Conservation (phyloP, 164 flowering plant species). For the Cinnamomum micranthum region DNA sequence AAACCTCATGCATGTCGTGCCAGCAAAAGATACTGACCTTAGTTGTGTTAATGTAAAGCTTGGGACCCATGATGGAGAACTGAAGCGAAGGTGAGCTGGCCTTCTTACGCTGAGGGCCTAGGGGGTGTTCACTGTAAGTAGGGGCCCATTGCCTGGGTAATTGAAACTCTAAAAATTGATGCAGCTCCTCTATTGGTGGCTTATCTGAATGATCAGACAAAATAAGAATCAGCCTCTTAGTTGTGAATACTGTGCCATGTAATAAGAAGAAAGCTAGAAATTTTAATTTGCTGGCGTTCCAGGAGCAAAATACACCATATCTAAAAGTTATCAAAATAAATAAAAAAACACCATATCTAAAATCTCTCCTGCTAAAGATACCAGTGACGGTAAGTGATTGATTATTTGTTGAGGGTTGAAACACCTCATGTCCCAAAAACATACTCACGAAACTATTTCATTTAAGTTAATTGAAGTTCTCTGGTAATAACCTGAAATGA, state of each 20-base stretch:
- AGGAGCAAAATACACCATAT: too few relatives aligned
- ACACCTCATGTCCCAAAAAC: not conserved
- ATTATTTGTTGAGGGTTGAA: not conserved
- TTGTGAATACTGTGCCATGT: not conserved
- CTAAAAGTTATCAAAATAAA: too few relatives aligned
- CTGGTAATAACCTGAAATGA: too few relatives aligned
- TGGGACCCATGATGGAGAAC: constrained; percentile 73
- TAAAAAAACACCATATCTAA: too few relatives aligned
- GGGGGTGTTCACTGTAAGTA: constrained; percentile 69
- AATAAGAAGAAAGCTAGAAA: not conserved
- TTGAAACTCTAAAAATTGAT: constrained; percentile 81
- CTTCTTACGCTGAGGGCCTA: constrained; percentile 54
- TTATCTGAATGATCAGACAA: constrained; percentile 50
- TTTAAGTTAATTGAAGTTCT: too few relatives aligned
- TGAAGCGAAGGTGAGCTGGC: constrained; percentile 59
- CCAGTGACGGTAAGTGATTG: not conserved
- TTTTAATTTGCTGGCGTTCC: not conserved
- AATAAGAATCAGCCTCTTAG: not conserved
- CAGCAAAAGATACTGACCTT: constrained; percentile 35
- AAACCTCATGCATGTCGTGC: not conserved
- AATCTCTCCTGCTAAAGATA: not conserved
- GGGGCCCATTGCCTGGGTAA: constrained; percentile 98
- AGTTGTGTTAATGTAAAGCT: constrained; percentile 66
- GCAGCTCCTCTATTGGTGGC: constrained; percentile 82
- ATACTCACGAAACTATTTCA: too few relatives aligned